These are phyloP conservation scores for Lichtheimia ramosa DNA, from an alignment of 371 early-diverging fungal species.

Conservation along the genomic window DNA sequence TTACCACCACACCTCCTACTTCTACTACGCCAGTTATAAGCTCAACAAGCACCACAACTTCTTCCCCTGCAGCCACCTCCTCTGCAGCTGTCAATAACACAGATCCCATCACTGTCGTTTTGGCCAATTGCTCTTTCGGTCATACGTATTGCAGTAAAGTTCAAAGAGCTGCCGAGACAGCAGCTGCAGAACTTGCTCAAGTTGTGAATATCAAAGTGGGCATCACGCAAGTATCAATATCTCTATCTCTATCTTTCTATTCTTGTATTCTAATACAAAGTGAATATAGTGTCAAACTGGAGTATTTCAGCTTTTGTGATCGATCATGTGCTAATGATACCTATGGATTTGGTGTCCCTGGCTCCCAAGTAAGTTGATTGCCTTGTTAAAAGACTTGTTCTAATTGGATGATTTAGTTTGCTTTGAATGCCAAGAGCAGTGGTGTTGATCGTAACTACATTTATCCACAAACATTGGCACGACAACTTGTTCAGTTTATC, in stretches of 20 bases:
- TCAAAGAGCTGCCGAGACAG: constrained; percentile 18
- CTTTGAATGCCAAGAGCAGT: constrained; percentile 1
- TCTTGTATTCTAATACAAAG: too few species aligned
- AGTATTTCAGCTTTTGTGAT: constrained; percentile 31
- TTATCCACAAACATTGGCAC: constrained; percentile 50
- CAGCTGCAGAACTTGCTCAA: constrained; percentile 28
- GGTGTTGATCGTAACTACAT: constrained; percentile 47
- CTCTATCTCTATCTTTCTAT: neutral
- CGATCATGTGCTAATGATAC: constrained; percentile 33
- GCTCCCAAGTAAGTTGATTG: constrained; percentile 27
- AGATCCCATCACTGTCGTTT: neutral
- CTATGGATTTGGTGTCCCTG: constrained; percentile 38
- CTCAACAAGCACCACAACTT: neutral
- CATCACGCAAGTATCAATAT: constrained; percentile 2
- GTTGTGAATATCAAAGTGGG: constrained; percentile 28
- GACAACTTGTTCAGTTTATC: constrained; percentile 42
- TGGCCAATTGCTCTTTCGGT: neutral
- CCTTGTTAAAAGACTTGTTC: constrained; percentile 17
- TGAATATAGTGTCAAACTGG: neutral
- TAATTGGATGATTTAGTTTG: constrained; percentile 33
- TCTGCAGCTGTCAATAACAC: neutral
- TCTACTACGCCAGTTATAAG: neutral
- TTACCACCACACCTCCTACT: too few species aligned
- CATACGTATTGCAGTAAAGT: neutral
- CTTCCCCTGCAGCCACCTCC: neutral